Evolutionary conservation across 352 stramenopile species (phyloP).

Genomic region (Sclerospora graminicola): DNA sequence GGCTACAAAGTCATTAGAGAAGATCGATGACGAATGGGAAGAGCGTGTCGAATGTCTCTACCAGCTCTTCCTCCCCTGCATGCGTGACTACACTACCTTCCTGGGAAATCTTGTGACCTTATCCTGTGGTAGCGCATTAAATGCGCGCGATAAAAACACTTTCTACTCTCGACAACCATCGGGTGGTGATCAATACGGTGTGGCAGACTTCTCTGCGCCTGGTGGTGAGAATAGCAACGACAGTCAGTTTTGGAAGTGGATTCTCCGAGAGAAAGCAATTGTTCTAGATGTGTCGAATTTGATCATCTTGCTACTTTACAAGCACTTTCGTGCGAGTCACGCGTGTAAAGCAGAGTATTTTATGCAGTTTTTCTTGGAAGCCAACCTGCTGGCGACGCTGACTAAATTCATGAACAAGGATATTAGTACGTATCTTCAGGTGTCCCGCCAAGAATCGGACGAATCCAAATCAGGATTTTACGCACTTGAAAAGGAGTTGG

Average conservation of each 20-base stretch:
- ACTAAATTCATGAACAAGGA: constrained; percentile 87
- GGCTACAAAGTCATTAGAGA: constrained; percentile 30
- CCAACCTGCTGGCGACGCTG: constrained; percentile 52
- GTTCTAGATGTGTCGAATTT: constrained; percentile 63
- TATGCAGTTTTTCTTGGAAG: constrained; percentile 73
- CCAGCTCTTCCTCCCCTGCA: constrained; percentile 58
- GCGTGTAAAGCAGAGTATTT: constrained; percentile 71
- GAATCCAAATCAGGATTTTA: constrained; percentile 45
- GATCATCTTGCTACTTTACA: constrained; percentile 59
- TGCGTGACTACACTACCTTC: constrained; percentile 58
- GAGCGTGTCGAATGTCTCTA: constrained; percentile 57
- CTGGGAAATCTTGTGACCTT: constrained; percentile 57
- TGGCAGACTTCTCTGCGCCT: constrained; percentile 37
- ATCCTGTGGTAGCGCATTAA: constrained; percentile 52
- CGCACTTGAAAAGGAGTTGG: constrained; percentile 45
- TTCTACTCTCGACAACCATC: constrained; percentile 63
- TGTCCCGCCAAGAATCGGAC: constrained; percentile 42
- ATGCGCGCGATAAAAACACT: constrained; percentile 70
- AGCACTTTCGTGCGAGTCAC: constrained; percentile 67
- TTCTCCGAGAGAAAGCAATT: constrained; percentile 70
- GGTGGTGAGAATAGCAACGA: constrained; percentile 35
- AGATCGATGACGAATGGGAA: constrained; percentile 67
- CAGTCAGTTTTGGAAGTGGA: constrained; percentile 73
- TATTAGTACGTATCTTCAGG: constrained; percentile 66
- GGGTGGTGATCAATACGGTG: constrained; percentile 35